A percentile compares a stretch with the other conserved stretches of the same genome.
Evolutionary conservation across 345 rosid species (phyloP).

Genomic region (Microcos paniculata): DNA sequence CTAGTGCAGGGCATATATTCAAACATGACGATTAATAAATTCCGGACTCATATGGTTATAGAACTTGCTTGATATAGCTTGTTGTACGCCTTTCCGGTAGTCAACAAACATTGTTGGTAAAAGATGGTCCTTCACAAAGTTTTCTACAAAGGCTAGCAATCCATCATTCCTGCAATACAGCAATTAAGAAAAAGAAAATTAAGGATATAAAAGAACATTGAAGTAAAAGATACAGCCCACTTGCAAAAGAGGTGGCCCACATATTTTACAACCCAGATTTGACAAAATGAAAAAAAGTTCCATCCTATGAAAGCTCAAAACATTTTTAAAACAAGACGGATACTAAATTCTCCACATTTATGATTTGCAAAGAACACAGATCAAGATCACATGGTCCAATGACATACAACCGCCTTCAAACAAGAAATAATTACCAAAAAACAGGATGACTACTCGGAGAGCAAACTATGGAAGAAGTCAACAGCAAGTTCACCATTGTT

Average conservation of each 20-base stretch:
- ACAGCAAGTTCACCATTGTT: background rate
- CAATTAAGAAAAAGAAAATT: too few species aligned
- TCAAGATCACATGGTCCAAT: background rate
- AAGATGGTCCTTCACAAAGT: conserved; percentile 96
- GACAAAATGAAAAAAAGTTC: conserved; percentile 3
- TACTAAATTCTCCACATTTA: background rate
- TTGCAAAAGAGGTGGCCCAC: background rate
- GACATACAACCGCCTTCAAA: background rate
- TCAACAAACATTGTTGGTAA: conserved; percentile 97
- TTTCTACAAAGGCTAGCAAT: conserved; percentile 89
- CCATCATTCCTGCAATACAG: conserved; percentile 81
- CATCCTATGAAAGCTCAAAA: background rate
- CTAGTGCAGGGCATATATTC: background rate
- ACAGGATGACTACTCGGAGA: background rate
- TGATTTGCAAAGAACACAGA: background rate
- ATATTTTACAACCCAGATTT: conserved; percentile 9
- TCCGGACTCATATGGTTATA: background rate
- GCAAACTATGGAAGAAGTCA: background rate
- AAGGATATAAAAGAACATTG: conserved; percentile 4
- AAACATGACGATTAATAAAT: background rate
- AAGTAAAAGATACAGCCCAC: conserved; percentile 5
- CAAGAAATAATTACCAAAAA: background rate
- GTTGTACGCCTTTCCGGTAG: conserved; percentile 96
- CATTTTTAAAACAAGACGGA: background rate
- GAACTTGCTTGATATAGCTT: conserved; percentile 96